A percentile compares a stretch with the other conserved stretches of the same genome.
phyloP scores from a whole-genome alignment of 257 asterid genomes.

The Euphrasia confusa region DNA sequence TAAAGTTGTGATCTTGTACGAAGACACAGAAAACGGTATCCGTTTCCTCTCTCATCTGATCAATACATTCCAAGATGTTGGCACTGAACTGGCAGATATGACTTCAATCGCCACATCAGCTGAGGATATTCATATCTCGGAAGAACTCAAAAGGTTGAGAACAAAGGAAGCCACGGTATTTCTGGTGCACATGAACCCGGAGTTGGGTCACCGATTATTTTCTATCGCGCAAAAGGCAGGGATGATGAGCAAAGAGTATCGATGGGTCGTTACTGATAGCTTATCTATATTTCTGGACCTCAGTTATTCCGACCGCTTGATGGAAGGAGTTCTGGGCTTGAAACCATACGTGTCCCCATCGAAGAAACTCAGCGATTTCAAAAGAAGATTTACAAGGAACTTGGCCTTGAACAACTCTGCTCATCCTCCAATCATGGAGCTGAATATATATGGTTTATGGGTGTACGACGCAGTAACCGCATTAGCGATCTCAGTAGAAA shows the following conservation, averaged over 20 bases:
- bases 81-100: slow-evolving; percentile 17
- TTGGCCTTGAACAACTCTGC: no score
- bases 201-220: slow-evolving; percentile 34
- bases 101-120: slow-evolving; percentile 27
- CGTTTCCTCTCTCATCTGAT: slow-evolving; percentile 32
- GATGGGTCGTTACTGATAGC: slow-evolving; percentile 43
- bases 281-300: slow-evolving; percentile 35
- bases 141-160: slow-evolving; percentile 17
- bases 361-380: slow-evolving; percentile 24
- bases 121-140: slow-evolving; percentile 14
- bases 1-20: slow-evolving; percentile 34
- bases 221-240: slow-evolving; percentile 22
- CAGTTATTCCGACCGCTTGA: slow-evolving; percentile 26
- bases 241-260: slow-evolving; percentile 38
- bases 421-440: slow-evolving; percentile 10
- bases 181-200: slow-evolving; percentile 42
- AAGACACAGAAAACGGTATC: slow-evolving; percentile 29
- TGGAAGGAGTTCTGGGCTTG: slow-evolving; percentile 49
- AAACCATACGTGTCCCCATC: slow-evolving; percentile 33
- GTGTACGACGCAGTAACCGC: slow-evolving; percentile 42
- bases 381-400: slow-evolving; percentile 32
- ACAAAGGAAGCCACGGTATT: slow-evolving; percentile 31
- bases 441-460: slow-evolving; percentile 38
- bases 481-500: slow-evolving; percentile 42
- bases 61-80: slow-evolving; percentile 28